Conservation (phyloP, 2,329 filamentous ascomycete genomes). For the Botrytis elliptica region DNA sequence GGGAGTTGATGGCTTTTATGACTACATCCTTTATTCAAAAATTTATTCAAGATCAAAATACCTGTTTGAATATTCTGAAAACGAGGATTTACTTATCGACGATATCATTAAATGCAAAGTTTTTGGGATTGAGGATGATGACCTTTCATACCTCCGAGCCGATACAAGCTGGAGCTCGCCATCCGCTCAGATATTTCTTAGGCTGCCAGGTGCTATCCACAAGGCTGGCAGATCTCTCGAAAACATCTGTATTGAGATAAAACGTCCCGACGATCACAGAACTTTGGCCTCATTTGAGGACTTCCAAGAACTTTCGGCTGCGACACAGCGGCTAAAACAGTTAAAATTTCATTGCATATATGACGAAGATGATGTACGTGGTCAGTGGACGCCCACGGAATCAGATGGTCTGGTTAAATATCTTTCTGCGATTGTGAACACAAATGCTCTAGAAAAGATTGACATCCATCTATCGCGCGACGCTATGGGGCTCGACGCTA, state of each 20-base stretch:
- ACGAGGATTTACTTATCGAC: background rate
- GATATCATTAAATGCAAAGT: background rate
- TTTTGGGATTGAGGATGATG: background rate
- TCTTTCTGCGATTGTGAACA: background rate
- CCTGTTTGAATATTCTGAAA: background rate
- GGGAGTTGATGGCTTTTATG: background rate
- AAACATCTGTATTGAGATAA: background rate
- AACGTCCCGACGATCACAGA: background rate
- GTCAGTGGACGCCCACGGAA: background rate
- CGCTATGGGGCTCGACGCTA: background rate
- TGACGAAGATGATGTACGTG: background rate
- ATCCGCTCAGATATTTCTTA: background rate
- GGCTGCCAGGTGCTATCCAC: background rate
- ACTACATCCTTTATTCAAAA: background rate
- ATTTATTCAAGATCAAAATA: background rate
- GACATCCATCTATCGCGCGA: background rate
- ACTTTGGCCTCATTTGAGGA: background rate
- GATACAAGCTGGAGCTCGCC: background rate
- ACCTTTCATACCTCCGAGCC: background rate
- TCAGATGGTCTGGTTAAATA: background rate
- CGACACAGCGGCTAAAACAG: background rate
- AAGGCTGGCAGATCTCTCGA: background rate
- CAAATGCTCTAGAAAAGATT: background rate
- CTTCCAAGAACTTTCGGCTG: background rate
- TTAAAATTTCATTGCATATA: background rate